A percentile compares a stretch with the other conserved stretches of the same genome.
phyloP scores from a whole-genome alignment of 768 basidiomycete genomes.

The Zangia roseola region DNA sequence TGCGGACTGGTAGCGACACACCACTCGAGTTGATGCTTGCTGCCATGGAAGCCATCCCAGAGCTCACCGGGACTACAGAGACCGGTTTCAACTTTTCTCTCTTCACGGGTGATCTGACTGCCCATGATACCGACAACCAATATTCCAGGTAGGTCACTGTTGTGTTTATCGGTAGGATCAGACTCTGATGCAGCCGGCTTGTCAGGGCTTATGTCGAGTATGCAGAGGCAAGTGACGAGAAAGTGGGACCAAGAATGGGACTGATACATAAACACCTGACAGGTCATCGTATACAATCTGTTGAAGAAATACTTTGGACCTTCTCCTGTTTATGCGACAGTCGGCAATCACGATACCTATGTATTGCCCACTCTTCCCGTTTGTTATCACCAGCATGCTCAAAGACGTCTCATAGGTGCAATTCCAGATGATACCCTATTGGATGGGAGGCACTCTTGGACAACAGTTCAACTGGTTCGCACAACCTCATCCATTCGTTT shows the following conservation, averaged over 20 bases:
- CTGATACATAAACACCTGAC: not conserved
- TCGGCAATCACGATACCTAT: slow-evolving; percentile 77
- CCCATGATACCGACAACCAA: slow-evolving; percentile 66
- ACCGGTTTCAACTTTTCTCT: slow-evolving; percentile 61
- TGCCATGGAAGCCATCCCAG: slow-evolving; percentile 61
- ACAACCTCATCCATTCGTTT: not conserved
- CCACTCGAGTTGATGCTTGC: slow-evolving; percentile 56
- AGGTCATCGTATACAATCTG: slow-evolving; percentile 61
- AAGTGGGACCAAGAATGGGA: not conserved
- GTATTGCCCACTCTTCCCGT: slow-evolving; percentile 27
- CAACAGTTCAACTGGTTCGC: slow-evolving; percentile 43
- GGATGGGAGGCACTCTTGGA: slow-evolving; percentile 31
- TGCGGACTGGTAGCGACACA: slow-evolving; percentile 44
- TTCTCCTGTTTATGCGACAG: slow-evolving; percentile 66
- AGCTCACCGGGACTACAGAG: slow-evolving; percentile 53
- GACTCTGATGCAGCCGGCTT: not conserved
- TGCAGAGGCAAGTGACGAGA: slow-evolving; percentile 43
- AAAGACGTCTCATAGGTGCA: slow-evolving; percentile 5
- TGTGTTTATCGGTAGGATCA: not conserved
- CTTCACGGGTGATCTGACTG: slow-evolving; percentile 71
- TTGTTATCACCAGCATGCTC: not conserved
- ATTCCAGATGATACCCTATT: slow-evolving; percentile 38
- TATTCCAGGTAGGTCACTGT: slow-evolving; percentile 44
- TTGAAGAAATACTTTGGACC: slow-evolving; percentile 56
- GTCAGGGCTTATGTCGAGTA: slow-evolving; percentile 55